Conservation (phyloP, 2,329 filamentous ascomycete species). For the Talaromyces albobiverticillius region DNA sequence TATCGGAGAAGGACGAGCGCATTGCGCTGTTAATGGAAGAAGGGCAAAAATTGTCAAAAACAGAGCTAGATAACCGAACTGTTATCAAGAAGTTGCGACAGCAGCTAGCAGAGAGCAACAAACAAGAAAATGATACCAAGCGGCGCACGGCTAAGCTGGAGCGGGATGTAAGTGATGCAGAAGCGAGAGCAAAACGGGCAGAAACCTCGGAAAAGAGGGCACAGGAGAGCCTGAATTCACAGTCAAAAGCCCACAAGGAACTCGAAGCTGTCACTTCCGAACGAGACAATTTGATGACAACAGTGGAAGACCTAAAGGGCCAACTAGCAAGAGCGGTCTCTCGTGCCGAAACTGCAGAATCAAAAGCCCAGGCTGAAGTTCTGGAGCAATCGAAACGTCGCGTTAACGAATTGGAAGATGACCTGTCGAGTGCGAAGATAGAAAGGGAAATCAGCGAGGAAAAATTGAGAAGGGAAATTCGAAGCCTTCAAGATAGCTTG, state of each 20-base stretch:
- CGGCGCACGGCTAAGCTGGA: slow-evolving; percentile 60
- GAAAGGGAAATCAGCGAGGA: slow-evolving; percentile 76
- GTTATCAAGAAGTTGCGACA: slow-evolving; percentile 75
- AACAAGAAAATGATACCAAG: slow-evolving; percentile 48
- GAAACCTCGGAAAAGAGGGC: slow-evolving; percentile 58
- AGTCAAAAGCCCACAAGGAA: slow-evolving; percentile 54
- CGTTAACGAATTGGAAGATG: slow-evolving; percentile 57
- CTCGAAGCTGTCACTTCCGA: slow-evolving; percentile 62
- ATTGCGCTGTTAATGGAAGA: slow-evolving; percentile 90
- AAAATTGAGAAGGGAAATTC: slow-evolving; percentile 65
- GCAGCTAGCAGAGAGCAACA: slow-evolving; percentile 52
- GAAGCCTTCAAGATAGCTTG: slow-evolving; percentile 69
- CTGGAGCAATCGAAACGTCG: slow-evolving; percentile 63
- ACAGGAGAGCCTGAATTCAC: slow-evolving; percentile 53
- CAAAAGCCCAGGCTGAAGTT: slow-evolving; percentile 64
- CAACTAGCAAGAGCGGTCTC: slow-evolving; percentile 68
- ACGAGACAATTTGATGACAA: slow-evolving; percentile 60
- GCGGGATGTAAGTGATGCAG: slow-evolving; percentile 47
- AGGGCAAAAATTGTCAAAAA: slow-evolving; percentile 81
- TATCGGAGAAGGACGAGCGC: slow-evolving; percentile 86
- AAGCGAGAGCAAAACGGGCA: slow-evolving; percentile 59
- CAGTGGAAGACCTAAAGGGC: slow-evolving; percentile 65
- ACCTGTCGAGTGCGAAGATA: slow-evolving; percentile 63
- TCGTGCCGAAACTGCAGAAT: slow-evolving; percentile 64
- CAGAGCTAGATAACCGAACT: slow-evolving; percentile 78